Evolutionary conservation across 306 rosid species (phyloP), one percentile per base, ranked within the genome.

Genomic region (Gynostemma pentaphyllum): DNA sequence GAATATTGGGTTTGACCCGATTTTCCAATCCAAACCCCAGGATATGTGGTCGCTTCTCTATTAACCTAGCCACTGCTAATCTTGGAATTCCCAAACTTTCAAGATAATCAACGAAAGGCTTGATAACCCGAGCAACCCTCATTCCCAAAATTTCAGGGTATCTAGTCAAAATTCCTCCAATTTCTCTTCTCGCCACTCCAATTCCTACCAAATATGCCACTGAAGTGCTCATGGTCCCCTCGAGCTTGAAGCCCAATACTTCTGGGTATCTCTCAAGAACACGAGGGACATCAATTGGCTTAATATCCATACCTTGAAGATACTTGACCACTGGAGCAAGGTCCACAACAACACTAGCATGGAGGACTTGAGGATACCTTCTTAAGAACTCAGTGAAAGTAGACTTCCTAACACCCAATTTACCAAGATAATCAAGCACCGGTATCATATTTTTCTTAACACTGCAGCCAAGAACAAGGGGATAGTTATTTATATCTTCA

Each of bases 401-500:
- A 47, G 94, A 82, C 74, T 86, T 81, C 82, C 99, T 81, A 41
- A 94, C 94, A 52, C 99, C 95, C 73, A 94, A 81, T 71, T 86
- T 88, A 36, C 99, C 99, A 52, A 94, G 99, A 69, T 86, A 88
- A 80, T 84, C 97, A 28, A 94, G 90, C 75, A 94, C 99, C n/a
- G 97, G 99, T 68, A 94, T 73, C 97, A 94, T 88, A 72, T 94
- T 94, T 75, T 88, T 94, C 82, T 94, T 94, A n/a, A 94, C 90
- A 19, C 99, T 94, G 55, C 97, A 94, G 16, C 99, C 99, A 40
- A 94, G 87, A 69, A 94, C 94, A 72, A 94, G 95, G 3, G 95
- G 97, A 74, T 94, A 94, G 70, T 86, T 88, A 70, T 94, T 94
- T 26, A 94, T 78, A 61, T 94, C 97, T 52, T 88, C 89, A 34